Percentiles rank a stretch among this genome's conserved stretches.
Conservation (phyloP, 345 rosid species). For the Gossypium anomalum region DNA sequence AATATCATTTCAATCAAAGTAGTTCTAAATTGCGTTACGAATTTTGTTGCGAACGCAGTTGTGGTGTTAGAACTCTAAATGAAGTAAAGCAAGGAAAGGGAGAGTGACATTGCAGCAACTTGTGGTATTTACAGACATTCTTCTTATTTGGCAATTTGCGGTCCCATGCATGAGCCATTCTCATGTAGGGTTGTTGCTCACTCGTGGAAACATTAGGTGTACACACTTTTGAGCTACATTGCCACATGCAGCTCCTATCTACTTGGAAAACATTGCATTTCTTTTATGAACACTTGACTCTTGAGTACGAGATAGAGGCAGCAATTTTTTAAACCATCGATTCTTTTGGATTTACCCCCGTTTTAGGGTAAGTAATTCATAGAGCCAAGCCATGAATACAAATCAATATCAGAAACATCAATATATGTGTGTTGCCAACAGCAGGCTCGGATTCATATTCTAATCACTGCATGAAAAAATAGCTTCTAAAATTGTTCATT, state of each 20-base stretch:
- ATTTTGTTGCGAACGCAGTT: not conserved
- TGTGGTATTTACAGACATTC: not conserved
- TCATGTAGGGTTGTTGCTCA: not conserved
- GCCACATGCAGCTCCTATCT: conserved; percentile 8
- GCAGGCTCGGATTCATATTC: not conserved
- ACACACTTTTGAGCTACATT: conserved; percentile 3
- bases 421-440: not conserved
- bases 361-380: not conserved
- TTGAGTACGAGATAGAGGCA: conserved; percentile 5
- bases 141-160: not conserved
- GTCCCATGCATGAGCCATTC: conserved; percentile 6
- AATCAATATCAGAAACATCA: not conserved
- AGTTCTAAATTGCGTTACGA: not conserved
- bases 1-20: not conserved
- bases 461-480: not conserved
- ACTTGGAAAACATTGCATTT: not conserved
- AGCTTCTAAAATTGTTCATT: too few relatives aligned
- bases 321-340: not conserved
- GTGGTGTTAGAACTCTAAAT: not conserved
- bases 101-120: not conserved
- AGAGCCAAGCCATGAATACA: not conserved
- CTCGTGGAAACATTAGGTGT: not conserved
- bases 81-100: not conserved
- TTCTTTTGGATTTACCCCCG: not conserved
- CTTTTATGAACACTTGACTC: not conserved